These are phyloP conservation scores for Sphaceloma murrayae DNA, from an alignment of 2,329 filamentous ascomycete species.

Conservation along the genomic window DNA sequence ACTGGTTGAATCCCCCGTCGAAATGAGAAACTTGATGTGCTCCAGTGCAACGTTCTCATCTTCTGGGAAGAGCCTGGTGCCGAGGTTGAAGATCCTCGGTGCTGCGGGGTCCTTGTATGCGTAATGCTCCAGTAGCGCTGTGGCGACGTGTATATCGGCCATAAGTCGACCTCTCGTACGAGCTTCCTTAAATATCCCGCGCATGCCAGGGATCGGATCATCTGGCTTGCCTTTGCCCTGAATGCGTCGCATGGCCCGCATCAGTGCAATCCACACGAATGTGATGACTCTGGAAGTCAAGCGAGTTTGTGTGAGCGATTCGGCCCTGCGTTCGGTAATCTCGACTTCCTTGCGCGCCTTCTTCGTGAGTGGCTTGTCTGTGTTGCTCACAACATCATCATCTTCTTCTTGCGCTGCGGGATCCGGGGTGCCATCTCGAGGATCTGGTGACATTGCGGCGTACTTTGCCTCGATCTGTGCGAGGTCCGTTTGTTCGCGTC, in stretches of 20 bases:
- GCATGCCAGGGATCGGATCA: conserved; percentile 58
- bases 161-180: conserved; percentile 78
- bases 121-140: conserved; percentile 85
- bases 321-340: conserved; percentile 51
- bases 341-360: conserved; percentile 46
- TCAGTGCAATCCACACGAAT: conserved; percentile 88
- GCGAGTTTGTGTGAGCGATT: conserved; percentile 62
- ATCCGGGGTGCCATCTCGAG: conserved; percentile 31
- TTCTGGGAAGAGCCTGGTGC: conserved; percentile 84
- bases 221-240: conserved; percentile 62
- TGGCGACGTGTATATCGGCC: conserved; percentile 89
- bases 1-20: conserved; percentile 89
- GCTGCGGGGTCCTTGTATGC: conserved; percentile 92
- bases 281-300: conserved; percentile 78
- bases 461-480: conserved; percentile 47
- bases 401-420: conserved; percentile 43
- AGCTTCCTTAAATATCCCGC: conserved; percentile 82
- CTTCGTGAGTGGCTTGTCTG: conserved; percentile 38
- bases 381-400: conserved; percentile 40
- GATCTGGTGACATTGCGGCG: conserved; percentile 32
- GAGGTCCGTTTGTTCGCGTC: conserved; percentile 54
- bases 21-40: conserved; percentile 89
- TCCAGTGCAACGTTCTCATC: conserved; percentile 90
- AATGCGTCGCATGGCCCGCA: conserved; percentile 85
- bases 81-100: conserved; percentile 91